Evolutionary conservation across 2,329 filamentous ascomycete genomes (phyloP).

Genomic region (Ophiostoma sp.): DNA sequence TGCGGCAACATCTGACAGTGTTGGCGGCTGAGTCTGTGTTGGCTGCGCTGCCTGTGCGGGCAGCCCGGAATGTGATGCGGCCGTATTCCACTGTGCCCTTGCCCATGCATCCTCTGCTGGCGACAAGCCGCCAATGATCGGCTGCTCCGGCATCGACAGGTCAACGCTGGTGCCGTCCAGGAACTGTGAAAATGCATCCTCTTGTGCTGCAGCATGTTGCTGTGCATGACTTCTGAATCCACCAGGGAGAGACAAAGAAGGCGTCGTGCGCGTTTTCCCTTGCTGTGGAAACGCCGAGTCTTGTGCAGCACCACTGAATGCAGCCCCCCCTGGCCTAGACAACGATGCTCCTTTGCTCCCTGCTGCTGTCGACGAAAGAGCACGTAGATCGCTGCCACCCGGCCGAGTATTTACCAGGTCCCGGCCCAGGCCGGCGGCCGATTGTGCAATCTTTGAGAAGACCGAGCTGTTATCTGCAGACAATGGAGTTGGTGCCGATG

Average conservation of each 20-base stretch:
- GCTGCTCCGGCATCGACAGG: constrained; percentile 18
- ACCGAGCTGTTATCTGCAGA: constrained; percentile 12
- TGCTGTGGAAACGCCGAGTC: not conserved
- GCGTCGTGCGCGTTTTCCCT: not conserved
- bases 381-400: constrained; percentile 23
- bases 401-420: constrained; percentile 28
- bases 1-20: constrained; percentile 30
- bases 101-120: constrained; percentile 5
- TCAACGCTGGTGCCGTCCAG: constrained; percentile 29
- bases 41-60: not conserved
- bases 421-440: constrained; percentile 29
- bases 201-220: constrained; percentile 31
- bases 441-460: constrained; percentile 30
- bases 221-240: constrained; percentile 26
- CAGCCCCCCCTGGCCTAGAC: not conserved
- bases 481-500: not conserved
- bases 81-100: not conserved
- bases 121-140: constrained; percentile 15
- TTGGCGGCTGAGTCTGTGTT: not conserved
- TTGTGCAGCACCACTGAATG: not conserved
- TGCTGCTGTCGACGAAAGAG: constrained; percentile 18
- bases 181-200: constrained; percentile 37
- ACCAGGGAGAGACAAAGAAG: too few species aligned
- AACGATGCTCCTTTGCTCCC: not conserved
- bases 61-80: not conserved